Percentiles rank a stretch among this genome's conserved stretches.
These are phyloP conservation scores for Helicostylum pulchrum DNA, from an alignment of 192 early-diverging fungal genomes.

Conservation along the genomic window DNA sequence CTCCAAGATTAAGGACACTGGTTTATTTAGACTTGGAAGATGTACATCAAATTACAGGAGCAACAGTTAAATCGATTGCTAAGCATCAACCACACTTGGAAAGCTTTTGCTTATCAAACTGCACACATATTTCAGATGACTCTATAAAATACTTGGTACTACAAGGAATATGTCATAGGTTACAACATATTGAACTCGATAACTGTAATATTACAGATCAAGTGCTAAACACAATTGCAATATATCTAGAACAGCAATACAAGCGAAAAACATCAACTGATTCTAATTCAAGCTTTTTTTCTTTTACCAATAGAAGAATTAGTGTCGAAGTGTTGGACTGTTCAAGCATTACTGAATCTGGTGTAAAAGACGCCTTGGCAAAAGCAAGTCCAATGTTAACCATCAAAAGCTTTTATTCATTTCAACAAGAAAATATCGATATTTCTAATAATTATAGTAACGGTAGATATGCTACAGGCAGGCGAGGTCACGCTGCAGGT, in stretches of 20 bases:
- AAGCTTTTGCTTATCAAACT: slow-evolving; percentile 38
- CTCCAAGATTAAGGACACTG: slow-evolving; percentile 20
- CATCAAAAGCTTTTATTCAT: slow-evolving; percentile 51
- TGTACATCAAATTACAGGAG: slow-evolving; percentile 28
- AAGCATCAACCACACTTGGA: slow-evolving; percentile 24
- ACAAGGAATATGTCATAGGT: slow-evolving; percentile 24
- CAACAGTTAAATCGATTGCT: slow-evolving; percentile 30
- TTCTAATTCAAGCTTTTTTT: slow-evolving; percentile 11
- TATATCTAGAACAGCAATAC: slow-evolving; percentile 34
- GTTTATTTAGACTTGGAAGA: slow-evolving; percentile 40
- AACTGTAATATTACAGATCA: slow-evolving; percentile 46
- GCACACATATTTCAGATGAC: slow-evolving; percentile 36
- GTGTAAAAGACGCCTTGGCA: slow-evolving; percentile 37
- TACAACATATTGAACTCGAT: slow-evolving; percentile 46
- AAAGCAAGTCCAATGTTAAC: slow-evolving; percentile 35
- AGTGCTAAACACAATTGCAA: slow-evolving; percentile 43
- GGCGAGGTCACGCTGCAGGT: slow-evolving; percentile 4
- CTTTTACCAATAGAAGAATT: neutral
- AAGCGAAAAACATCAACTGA: slow-evolving; percentile 17
- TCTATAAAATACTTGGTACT: slow-evolving; percentile 32
- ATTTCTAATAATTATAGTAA: neutral
- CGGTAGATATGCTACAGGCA: neutral
- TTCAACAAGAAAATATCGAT: slow-evolving; percentile 15
- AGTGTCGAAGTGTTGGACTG: slow-evolving; percentile 51
- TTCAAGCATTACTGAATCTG: slow-evolving; percentile 44